Conservation (phyloP, 257 asterid genomes). For the Hygrophila difformis region DNA sequence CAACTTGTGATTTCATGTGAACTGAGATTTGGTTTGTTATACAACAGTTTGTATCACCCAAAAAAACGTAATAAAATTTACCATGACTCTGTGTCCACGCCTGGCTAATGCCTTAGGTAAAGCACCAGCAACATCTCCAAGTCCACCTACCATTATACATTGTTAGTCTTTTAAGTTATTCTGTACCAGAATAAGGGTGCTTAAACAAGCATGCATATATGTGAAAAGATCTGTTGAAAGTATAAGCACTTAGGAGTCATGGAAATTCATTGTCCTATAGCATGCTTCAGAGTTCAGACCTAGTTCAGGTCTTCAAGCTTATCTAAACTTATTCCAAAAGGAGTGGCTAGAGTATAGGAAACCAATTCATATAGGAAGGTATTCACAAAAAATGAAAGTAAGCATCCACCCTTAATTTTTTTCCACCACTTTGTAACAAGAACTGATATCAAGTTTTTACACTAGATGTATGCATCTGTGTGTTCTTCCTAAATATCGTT, state of each 20-base stretch:
- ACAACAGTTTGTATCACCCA: too few species aligned
- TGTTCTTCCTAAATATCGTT: too few species aligned
- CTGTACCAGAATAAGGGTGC: neutral
- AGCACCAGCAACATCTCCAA: conserved; percentile 99
- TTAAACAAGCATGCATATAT: conserved; percentile 3
- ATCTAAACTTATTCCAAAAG: neutral
- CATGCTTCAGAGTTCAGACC: neutral
- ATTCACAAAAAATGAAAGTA: neutral
- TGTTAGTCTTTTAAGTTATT: conserved; percentile 12
- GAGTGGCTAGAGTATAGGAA: neutral
- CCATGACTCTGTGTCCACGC: conserved; percentile 99
- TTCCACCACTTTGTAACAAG: neutral
- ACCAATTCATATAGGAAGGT: neutral
- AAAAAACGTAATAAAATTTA: conserved; percentile 21
- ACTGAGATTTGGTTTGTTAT: too few species aligned
- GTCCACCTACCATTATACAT: conserved; percentile 61
- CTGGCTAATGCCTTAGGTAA: conserved; percentile 98
- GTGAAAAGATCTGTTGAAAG: too few species aligned
- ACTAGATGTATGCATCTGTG: too few species aligned
- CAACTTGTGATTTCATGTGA: neutral
- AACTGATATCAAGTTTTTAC: too few species aligned
- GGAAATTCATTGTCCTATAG: neutral
- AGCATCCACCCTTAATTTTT: neutral
- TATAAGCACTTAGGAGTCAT: too few species aligned
- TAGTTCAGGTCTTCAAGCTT: too few species aligned